Evolutionary conservation across 441 rosid genomes (phyloP), one percentile per base, ranked within the genome.

Genomic region (Croton setiger): DNA sequence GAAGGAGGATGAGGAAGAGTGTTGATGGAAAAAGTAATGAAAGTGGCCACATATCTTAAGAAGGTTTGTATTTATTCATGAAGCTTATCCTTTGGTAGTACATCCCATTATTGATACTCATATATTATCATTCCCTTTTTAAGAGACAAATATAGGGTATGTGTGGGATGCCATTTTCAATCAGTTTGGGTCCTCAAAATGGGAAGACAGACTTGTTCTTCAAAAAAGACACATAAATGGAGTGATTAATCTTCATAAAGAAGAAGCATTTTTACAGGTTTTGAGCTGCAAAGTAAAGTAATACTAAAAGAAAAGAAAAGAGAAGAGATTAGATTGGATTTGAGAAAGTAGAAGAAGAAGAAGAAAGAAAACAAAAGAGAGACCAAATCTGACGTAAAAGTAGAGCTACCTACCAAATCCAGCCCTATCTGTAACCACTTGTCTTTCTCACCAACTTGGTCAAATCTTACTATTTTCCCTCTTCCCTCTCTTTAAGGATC

Each of bases 331-430:
- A 27, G 31, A 27, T 27, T 2, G 31, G 31, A 27, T 27, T 33
- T n/a, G 4, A 45, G n/a, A 33, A 17, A 48, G 33, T 13, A 17
- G 39, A 31, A 43, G 15, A 23, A 54, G 14, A 17, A 31, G 63
- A n/a, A 13, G 3, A 39, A 62, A 37, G 20, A 33, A 27, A 11
- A 56, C 31, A 45, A 51, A 52, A 41, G 15, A 67, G 68, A 67
- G 76, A 73, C 67, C 72, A 62, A 67, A 73, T 60, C 72, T 62
- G 76, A 73, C 76, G 76, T 73, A 68, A 72, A 77, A 75, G 79
- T 55, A 60, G 80, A 77, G 79, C 82, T 73, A 75, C 84, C 82
- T 44, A 78, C 82, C 82, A 65, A 71, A 78, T 75, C 80, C 78
- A 73, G 71, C 82, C 72, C 76, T 76, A 78, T 73, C 74, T 70